These are phyloP conservation scores for Anthoceros angustus DNA, from an alignment of 225 moss, liverwort and hornwort species.

Conservation along the genomic window DNA sequence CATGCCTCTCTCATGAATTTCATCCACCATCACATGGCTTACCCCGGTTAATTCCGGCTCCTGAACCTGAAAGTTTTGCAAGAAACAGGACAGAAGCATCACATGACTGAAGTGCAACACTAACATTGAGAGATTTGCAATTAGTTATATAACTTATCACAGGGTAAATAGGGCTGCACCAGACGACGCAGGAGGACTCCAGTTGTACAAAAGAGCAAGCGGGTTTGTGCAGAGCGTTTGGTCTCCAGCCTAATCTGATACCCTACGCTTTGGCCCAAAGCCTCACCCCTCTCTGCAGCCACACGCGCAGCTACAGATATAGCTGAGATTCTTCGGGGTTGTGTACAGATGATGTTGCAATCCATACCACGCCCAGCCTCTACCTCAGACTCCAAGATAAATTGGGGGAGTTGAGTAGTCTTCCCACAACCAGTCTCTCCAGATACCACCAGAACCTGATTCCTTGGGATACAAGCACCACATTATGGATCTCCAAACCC, in stretches of 20 bases:
- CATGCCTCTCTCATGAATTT: slow-evolving; percentile 99
- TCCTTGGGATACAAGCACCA: not conserved
- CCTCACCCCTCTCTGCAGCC: slow-evolving; percentile 84
- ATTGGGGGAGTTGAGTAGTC: slow-evolving; percentile 91
- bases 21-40: slow-evolving; percentile 96
- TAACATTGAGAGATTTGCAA: not conserved
- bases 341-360: slow-evolving; percentile 94
- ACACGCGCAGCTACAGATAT: slow-evolving; percentile 94
- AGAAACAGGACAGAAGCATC: not conserved
- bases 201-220: slow-evolving; percentile 86
- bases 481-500: not conserved
- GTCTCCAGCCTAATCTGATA: slow-evolving; percentile 97
- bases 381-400: slow-evolving; percentile 76
- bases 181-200: slow-evolving; percentile 89
- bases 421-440: slow-evolving; percentile 99
- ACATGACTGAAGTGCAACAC: not conserved
- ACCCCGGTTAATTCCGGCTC: slow-evolving; percentile 88
- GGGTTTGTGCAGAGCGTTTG: slow-evolving; percentile 69
- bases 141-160: slow-evolving; percentile 4
- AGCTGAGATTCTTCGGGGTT: slow-evolving; percentile 87
- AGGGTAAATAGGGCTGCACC: slow-evolving; percentile 18
- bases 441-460: slow-evolving; percentile 81
- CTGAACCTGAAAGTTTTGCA: slow-evolving; percentile 45
- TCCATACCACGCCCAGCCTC: slow-evolving; percentile 67
- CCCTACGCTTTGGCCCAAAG: slow-evolving; percentile 79